Evolutionary conservation across 805 yeast genomes (phyloP), one percentile per base, ranked within the genome.

Genomic region (Spathaspora sp.): DNA sequence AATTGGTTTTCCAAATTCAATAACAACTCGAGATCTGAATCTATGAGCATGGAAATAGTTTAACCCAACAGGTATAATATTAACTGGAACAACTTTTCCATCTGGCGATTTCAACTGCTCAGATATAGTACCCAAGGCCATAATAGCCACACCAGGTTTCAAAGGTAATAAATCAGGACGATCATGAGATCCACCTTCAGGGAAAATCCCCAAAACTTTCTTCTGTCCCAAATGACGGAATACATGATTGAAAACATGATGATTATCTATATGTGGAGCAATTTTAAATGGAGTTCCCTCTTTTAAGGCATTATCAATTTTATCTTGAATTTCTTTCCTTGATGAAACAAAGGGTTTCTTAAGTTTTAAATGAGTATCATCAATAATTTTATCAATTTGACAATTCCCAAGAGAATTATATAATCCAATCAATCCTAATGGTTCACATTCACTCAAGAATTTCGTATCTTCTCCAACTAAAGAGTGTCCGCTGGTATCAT

Each of bases 101-200:
- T 61, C 57, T 29, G 58, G 47, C 28, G 52, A 20, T 44, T 57
- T 56, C 11, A 42, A 55, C 4, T 69, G 57, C 43, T 66, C 60
- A 0, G 72, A 68, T 10, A 67, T 66, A 1, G 77, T 72, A 1
- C 78, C 78, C 26, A 73, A 54, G 0, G 77, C 78, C 78, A 73
- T 73, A 16, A 73, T 68, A 2, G 77, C 77, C 20, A 73, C 77
- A 1, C 78, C 78, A 0, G 78, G 76, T 51, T 73, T 73, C 52
- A 73, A 61, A 16, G 78, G 78, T 42, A 73, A 62, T 48, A 73
- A 65, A 46, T 69, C 72, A 2, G 77, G 69, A 29, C 77, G 55
- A 53, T 73, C 78, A 52, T 73, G 77, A 39, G 73, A 69, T 6
- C 78, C 78, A 11, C 78, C 78, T 53, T 73, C 78, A 9, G 77